Base-by-base conservation (phyloP, 2,329 filamentous ascomycete species). In the Fusarium anthophilum region DNA sequence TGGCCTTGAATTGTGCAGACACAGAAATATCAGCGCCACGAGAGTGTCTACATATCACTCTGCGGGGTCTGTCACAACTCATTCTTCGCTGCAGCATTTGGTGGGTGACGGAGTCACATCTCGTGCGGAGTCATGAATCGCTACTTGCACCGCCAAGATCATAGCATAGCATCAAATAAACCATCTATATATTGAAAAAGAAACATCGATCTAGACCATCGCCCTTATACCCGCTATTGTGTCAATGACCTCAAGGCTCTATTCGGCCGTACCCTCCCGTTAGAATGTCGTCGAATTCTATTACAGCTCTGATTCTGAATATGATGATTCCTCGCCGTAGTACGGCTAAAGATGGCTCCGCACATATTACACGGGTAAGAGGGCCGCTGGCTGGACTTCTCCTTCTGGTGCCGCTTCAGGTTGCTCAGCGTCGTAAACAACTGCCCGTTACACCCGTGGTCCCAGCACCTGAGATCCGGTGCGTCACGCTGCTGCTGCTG, bases 361-460 rank as follows among this genome's bases (percentile, higher is more conserved):
- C 59, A 63, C 50, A 56, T 56, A 32, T 26, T 37, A n/a, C 59
- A 63, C 24, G 26, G 59, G 9, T 56, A 63, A 8, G 22, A 56
- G 1, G 59, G 59, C 12, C 59, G 8, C 32, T 56, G 39, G 24
- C 51, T 56, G 1, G 51, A 56, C 26, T 38, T 63, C 2, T 63
- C 59, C 10, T 55, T 32, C 13, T 43, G 30, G 30, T 63, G 59
- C 8, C 59, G 50, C 24, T 56, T 57, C 39, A 63, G 59, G 24
- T 63, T 63, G 44, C 51, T 63, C 20, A 57, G 39, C 15, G 59
- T 63, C 17, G 59, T 63, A 44, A 63, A 63, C 20, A 37, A 14
- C 39, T 56, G 59, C 12, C 59, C 59, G 39, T 57, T 45, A 28
- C 59, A 63, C 35, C 59, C 59, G 32, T 63, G 59, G 32, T 63